Evolutionary conservation across 495 filamentous ascomycete species (phyloP).

Genomic region (Trichoderma reesei): DNA sequence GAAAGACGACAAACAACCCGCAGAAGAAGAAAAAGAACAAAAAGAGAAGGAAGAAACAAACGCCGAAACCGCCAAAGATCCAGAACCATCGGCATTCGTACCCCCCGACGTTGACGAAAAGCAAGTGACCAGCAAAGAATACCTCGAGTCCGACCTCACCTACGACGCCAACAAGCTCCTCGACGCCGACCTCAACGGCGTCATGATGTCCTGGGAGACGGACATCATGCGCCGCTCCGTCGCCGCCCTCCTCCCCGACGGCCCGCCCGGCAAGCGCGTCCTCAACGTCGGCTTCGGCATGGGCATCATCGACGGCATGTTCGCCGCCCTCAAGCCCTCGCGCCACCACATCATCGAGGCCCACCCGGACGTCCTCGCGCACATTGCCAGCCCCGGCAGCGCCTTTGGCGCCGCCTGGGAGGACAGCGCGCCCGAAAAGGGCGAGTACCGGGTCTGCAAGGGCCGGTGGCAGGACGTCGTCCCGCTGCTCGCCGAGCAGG

Average conservation of each 20-base stretch:
- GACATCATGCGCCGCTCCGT: slow-evolving; percentile 79
- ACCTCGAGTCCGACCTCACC: slow-evolving; percentile 66
- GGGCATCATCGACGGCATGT: slow-evolving; percentile 86
- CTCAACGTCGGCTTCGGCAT: slow-evolving; percentile 94
- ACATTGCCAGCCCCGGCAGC: slow-evolving; percentile 41
- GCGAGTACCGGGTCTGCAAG: slow-evolving; percentile 34
- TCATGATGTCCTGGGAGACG: slow-evolving; percentile 97
- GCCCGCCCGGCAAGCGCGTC: slow-evolving; percentile 49
- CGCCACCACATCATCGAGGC: slow-evolving; percentile 87
- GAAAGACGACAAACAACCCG: slow-evolving; percentile 32
- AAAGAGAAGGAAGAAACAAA: slow-evolving; percentile 24
- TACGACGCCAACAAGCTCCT: slow-evolving; percentile 68
- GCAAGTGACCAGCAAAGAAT: slow-evolving; percentile 53
- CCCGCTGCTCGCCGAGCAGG: slow-evolving; percentile 56
- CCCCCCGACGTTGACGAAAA: slow-evolving; percentile 27
- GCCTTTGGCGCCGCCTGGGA: slow-evolving; percentile 40
- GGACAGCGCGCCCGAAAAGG: slow-evolving; percentile 25
- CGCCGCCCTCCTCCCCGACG: slow-evolving; percentile 29
- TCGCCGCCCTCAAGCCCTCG: slow-evolving; percentile 57
- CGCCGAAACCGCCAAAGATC: slow-evolving; percentile 14
- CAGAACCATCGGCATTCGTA: slow-evolving; percentile 23
- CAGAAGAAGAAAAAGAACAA: slow-evolving; percentile 20
- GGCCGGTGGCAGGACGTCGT: slow-evolving; percentile 83
- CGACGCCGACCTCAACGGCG: slow-evolving; percentile 72
- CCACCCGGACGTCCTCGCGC: slow-evolving; percentile 68